phyloP scores from a whole-genome alignment of 495 filamentous ascomycete species.

The Hamigera avellanea region DNA sequence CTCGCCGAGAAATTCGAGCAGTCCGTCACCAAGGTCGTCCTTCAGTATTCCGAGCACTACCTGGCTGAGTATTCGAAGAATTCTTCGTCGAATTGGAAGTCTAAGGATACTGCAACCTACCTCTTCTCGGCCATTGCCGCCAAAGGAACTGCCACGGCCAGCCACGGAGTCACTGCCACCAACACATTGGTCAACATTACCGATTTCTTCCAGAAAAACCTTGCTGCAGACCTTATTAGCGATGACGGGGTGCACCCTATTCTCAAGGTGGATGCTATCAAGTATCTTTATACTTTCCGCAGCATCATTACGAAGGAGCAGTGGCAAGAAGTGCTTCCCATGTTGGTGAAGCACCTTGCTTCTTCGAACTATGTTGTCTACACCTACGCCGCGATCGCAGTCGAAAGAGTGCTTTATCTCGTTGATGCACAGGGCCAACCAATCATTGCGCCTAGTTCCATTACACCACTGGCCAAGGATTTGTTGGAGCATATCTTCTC shows the following conservation, averaged over 20 bases:
- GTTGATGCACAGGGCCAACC: conserved; percentile 60
- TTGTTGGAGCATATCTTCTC: conserved; percentile 86
- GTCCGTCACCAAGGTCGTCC: conserved; percentile 70
- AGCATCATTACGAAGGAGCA: conserved; percentile 77
- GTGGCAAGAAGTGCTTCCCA: conserved; percentile 78
- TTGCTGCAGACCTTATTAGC: conserved; percentile 69
- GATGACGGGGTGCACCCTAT: conserved; percentile 62
- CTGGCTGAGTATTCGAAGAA: conserved; percentile 55
- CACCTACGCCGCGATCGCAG: conserved; percentile 89
- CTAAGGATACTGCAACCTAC: conserved; percentile 94
- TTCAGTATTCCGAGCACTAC: conserved; percentile 70
- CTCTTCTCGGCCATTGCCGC: conserved; percentile 90
- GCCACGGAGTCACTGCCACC: conserved; percentile 78
- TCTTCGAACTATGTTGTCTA: conserved; percentile 90
- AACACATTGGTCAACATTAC: conserved; percentile 76
- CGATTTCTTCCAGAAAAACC: conserved; percentile 83
- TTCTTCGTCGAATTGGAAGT: conserved; percentile 73
- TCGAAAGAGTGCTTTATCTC: conserved; percentile 79
- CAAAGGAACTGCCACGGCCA: conserved; percentile 73
- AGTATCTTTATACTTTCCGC: conserved; percentile 91
- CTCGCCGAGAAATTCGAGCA: conserved; percentile 80
- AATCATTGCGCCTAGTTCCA: conserved; percentile 58
- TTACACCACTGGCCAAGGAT: conserved; percentile 71
- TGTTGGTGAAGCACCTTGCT: conserved; percentile 79
- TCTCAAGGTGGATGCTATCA: conserved; percentile 93